Base-by-base conservation (phyloP, 108 stramenopile species). In the Conticribra guillardii region DNA sequence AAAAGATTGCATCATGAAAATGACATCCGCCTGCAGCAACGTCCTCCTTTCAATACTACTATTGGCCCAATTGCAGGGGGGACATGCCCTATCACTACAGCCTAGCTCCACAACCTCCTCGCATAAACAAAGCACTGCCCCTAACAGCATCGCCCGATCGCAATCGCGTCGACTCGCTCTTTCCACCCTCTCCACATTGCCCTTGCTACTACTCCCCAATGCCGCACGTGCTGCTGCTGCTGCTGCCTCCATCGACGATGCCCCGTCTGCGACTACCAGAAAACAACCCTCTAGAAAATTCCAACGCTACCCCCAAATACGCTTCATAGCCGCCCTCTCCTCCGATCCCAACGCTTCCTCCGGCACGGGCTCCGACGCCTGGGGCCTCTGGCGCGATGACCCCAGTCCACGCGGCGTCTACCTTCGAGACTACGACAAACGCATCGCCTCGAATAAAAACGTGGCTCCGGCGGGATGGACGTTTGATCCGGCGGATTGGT, bases 331-430 rank as follows among this genome's bases (percentile, higher is more conserved):
- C 18, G 93, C 93, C 2, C 65, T 94, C 0, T 89, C 89, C 0
- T 89, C 89, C 2, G 87, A 88, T 65, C 90, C 90, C 22, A 82
- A 65, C 1, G 67, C 90, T 7, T 64, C 65, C 23, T 37, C 57
- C 14, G 93, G 93, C 17, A 79, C 54, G 7, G 82, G 76, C 23
- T 84, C 86, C 15, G 69, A 85, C 24, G 29, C 85, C 7, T 94
- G 93, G 93, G 89, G 90, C 33, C 24, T 91, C 1, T 94, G 93
- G 93, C 60, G 68, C 17, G 76, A 80, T n/a, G 93, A 94, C 78
- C 93, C 93, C 11, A 90, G 93, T 47, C 93, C 93, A 24, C 84
- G 93, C 1, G 93, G 93, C 9, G 88, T 91, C 9, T 91, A 81
- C 64, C 64, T 94, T 32, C 60, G 34, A 31, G 79, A 90, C 32